Percentiles rank a stretch among this genome's conserved stretches.
These are phyloP conservation scores for Fusarium verticillioides DNA, from an alignment of 2,329 filamentous ascomycete species.

Conservation along the genomic window DNA sequence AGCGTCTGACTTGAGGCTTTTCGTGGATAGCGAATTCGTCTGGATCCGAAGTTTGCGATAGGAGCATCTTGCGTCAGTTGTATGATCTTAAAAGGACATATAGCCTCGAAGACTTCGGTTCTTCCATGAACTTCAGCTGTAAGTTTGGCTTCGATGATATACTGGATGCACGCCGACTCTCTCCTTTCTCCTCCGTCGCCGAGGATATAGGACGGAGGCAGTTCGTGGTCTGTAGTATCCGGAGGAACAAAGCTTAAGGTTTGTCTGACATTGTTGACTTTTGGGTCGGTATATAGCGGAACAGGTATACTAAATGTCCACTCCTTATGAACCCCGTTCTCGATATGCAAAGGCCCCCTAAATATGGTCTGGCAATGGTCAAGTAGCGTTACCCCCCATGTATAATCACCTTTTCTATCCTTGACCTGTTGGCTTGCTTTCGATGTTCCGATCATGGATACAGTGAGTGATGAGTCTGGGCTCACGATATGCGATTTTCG, in stretches of 20 bases:
- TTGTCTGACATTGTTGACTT: background rate
- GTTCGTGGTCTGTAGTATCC: background rate
- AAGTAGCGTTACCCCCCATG: background rate
- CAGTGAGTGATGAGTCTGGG: background rate
- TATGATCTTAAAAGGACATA: background rate
- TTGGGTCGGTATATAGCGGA: background rate
- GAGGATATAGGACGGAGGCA: background rate
- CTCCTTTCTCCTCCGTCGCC: background rate
- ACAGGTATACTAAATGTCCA: background rate
- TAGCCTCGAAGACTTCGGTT: background rate
- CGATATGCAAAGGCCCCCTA: background rate
- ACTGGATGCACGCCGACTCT: background rate
- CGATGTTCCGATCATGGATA: background rate
- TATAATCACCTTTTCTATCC: background rate
- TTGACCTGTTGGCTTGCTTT: background rate
- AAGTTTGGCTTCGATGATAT: background rate
- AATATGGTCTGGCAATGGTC: background rate
- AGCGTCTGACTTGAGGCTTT: background rate
- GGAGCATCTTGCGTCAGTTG: background rate
- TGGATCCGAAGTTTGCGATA: background rate
- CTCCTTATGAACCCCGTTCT: background rate
- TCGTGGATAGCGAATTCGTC: background rate
- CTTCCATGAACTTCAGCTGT: background rate
- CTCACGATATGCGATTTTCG: background rate
- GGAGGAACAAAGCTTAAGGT: background rate